Evolutionary conservation across 768 basidiomycete genomes (phyloP).

Genomic region (Phanerochaete carnosa): DNA sequence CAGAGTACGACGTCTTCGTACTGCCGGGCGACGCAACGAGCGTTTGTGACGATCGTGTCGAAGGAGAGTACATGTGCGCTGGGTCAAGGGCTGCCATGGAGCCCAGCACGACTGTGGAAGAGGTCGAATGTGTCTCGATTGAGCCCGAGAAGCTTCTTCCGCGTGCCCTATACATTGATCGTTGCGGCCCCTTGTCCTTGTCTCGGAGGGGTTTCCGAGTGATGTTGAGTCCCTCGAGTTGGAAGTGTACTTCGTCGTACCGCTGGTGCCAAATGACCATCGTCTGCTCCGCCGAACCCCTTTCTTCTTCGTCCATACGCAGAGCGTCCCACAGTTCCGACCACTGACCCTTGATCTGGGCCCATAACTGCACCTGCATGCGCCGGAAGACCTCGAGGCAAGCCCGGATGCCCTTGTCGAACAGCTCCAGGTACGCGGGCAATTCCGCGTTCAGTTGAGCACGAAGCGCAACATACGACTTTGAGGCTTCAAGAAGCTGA

Average conservation of each 20-base stretch:
- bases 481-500: conserved; percentile 66
- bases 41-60: conserved; percentile 9
- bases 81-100: conserved; percentile 19
- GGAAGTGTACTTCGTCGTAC: conserved; percentile 63
- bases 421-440: conserved; percentile 54
- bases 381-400: conserved; percentile 50
- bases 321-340: conserved; percentile 76
- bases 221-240: conserved; percentile 37
- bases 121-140: conserved; percentile 12
- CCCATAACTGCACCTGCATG: conserved; percentile 60
- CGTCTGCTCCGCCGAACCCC: conserved; percentile 67
- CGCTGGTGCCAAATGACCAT: conserved; percentile 65
- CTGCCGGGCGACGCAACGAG: conserved; percentile 13
- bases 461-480: conserved; percentile 73
- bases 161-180: neutral
- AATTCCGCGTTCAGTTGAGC: conserved; percentile 71
- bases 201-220: conserved; percentile 10
- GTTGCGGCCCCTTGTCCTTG: conserved; percentile 22
- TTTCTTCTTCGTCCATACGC: conserved; percentile 36
- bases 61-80: conserved; percentile 7
- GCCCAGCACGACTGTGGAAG: conserved; percentile 16
- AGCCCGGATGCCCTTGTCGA: conserved; percentile 57
- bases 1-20: conserved; percentile 13
- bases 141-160: conserved; percentile 5
- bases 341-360: conserved; percentile 63